Percentiles rank a stretch among this genome's conserved stretches.
Conservation (phyloP, 2,329 filamentous ascomycete genomes). For the Aureobasidium leucospermi region DNA sequence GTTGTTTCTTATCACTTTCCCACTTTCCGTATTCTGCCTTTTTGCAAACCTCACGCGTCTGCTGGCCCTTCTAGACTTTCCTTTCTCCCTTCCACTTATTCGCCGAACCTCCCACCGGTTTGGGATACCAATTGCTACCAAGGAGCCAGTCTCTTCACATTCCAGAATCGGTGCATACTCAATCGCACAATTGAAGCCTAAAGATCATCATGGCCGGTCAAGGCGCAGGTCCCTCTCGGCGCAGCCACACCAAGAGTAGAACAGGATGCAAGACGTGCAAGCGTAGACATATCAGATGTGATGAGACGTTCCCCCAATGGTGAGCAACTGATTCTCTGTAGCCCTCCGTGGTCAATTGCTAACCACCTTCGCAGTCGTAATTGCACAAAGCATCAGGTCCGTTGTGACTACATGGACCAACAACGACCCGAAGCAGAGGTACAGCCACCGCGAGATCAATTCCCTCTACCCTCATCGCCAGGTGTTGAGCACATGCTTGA, state of each 20-base stretch:
- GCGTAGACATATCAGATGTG: constrained; percentile 91
- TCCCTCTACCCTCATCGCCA: constrained; percentile 73
- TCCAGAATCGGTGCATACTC: background rate
- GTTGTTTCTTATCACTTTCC: background rate
- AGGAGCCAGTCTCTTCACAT: background rate
- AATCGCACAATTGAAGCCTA: background rate
- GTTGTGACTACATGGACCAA: constrained; percentile 94
- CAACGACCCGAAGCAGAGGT: constrained; percentile 55
- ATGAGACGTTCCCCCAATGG: constrained; percentile 98
- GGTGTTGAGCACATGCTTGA: constrained; percentile 76
- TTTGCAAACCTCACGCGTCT: constrained; percentile 4
- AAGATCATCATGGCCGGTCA: constrained; percentile 68
- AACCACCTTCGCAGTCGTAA: constrained; percentile 60
- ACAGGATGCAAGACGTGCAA: constrained; percentile 99
- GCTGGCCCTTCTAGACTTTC: constrained; percentile 11
- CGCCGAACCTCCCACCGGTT: background rate
- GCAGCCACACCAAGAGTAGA: constrained; percentile 96
- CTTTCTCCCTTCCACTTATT: background rate
- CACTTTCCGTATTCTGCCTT: constrained; percentile 5
- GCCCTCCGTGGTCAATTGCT: constrained; percentile 16
- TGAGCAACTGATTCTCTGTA: constrained; percentile 37
- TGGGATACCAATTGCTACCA: background rate
- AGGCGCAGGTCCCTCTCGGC: constrained; percentile 82
- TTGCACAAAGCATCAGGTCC: constrained; percentile 97
- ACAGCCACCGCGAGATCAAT: constrained; percentile 45